Evolutionary conservation across 768 basidiomycete species (phyloP), one percentile per base, ranked within the genome.

Genomic region (Calocybe gangraenosa): DNA sequence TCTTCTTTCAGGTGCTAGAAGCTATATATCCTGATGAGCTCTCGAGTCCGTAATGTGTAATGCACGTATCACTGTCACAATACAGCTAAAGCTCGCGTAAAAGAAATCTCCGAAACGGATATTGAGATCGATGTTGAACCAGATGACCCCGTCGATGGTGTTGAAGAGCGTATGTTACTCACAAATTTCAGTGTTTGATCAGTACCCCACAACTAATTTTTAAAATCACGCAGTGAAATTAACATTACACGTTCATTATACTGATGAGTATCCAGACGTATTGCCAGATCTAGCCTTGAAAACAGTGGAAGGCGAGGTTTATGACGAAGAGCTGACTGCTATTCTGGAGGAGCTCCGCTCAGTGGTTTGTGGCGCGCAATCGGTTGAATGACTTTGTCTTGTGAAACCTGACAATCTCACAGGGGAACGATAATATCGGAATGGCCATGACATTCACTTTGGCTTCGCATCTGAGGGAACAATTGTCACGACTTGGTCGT

Each of bases 361-460:
- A 55, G 70, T 82, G 58, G 83, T 84, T 63, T 47, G 80, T 67
- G 32, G 22, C 40, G 42, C 28, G 35, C 31, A 33, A 25, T 36
- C 28, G 11, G 22, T 31, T 48, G 22, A 32, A 17, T 32, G 37
- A 50, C 19, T 34, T 7, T 20, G 20, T 34, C 30, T 49, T 47
- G 42, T 30, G 41, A 33, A 42, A n/a, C 18, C 22, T 41, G 50
- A 44, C 40, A 23, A 19, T n/a, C 42, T 40, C 41, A 46, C 44
- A 89, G 86, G 88, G 87, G 44, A 78, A 85, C 58, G 91, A 93
- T 59, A 92, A 88, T 62, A 58, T 91, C 17, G 92, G 92, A 34
- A 94, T 94, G 86, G 93, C 96, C 2, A 97, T 98, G 93, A 94
- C 93, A 14, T 99, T 96, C 60, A 92, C 95, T 0, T 73, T 99